Conservation (phyloP, 768 basidiomycete genomes). For the Kwoniella sp. region DNA sequence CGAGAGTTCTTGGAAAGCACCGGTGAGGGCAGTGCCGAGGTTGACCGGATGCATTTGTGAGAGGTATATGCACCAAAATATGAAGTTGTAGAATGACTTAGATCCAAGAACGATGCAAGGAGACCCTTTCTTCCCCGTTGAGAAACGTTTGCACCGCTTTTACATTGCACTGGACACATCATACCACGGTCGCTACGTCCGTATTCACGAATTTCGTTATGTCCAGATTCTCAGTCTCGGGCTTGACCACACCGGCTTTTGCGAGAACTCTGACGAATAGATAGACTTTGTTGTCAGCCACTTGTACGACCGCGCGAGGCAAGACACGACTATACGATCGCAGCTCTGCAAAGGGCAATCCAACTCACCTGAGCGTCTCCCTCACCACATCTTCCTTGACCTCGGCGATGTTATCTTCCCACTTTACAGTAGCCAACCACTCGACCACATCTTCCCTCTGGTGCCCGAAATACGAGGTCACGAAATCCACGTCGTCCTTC, state of each 20-base stretch:
- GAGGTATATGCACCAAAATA: too few species aligned
- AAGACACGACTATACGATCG: too few species aligned
- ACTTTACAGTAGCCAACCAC: constrained; percentile 79
- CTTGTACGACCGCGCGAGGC: background rate
- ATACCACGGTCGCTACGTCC: constrained; percentile 59
- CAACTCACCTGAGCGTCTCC: constrained; percentile 69
- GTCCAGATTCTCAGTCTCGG: constrained; percentile 62
- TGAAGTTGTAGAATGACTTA: too few species aligned
- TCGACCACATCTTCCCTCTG: constrained; percentile 79
- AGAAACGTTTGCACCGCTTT: too few species aligned
- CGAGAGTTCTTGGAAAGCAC: constrained; percentile 4
- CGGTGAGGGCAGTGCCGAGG: constrained; percentile 9
- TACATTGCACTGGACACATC: background rate
- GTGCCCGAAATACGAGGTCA: constrained; percentile 78
- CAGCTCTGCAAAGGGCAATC: constrained; percentile 2
- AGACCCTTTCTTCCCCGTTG: too few species aligned
- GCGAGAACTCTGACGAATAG: constrained; percentile 64
- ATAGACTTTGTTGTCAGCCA: background rate
- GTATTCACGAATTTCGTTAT: constrained; percentile 65
- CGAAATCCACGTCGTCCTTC: constrained; percentile 70
- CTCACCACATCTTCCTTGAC: constrained; percentile 69
- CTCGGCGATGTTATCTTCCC: constrained; percentile 67
- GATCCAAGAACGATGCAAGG: too few species aligned
- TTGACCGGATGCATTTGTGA: constrained; percentile 2
- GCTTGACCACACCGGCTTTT: constrained; percentile 72